Evolutionary conservation across 1,284 basidiomycete genomes (phyloP), one percentile per base, ranked within the genome.

Genomic region (Sanguinoderma infundibulare): DNA sequence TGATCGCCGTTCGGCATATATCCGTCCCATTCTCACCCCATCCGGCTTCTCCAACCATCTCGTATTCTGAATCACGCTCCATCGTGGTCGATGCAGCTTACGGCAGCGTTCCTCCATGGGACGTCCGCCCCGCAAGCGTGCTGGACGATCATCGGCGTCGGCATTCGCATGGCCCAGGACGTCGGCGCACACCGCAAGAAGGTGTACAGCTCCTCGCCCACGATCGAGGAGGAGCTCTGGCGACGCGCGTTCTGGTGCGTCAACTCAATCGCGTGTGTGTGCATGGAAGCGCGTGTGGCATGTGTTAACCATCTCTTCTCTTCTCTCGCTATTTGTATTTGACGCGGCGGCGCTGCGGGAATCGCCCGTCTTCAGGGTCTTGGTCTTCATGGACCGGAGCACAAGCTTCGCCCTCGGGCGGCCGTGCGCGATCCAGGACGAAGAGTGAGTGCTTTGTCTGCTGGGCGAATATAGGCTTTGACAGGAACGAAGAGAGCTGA

Each of bases 381-480:
- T 92, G 0, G 81, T 91, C 2, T 77, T 79, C 28, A 75, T 89
- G 65, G 91, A 92, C 70, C 79, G 91, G 42, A 74, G 82, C 58
- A 80, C 86, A 57, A 92, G 91, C 67, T 83, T 89, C 4, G 83
- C 83, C 0, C 79, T 96, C 20, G 95, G 94, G 10, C 79, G 94
- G 26, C 91, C 94, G 0, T 89, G 91, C 70, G 90, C 90, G 3
- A 87, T 95, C 47, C 90, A 94, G 61, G 92, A 95, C 62, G 92
- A 94, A 72, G 94, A 95, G 91, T 92, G 67, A 28, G 87, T 78
- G 6, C 9, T n/a, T 22, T 44, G 12, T 34, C 22, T 49, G 61
- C 17, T 51, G 39, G 12, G 7, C 24, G n/a, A 7, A 14, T 15
- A 6, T 6, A 15, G 6, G 38, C 12, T 39, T n/a, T 39, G 20